Conservation (phyloP, 2,329 filamentous ascomycete genomes). For the Alternaria metachromatica region DNA sequence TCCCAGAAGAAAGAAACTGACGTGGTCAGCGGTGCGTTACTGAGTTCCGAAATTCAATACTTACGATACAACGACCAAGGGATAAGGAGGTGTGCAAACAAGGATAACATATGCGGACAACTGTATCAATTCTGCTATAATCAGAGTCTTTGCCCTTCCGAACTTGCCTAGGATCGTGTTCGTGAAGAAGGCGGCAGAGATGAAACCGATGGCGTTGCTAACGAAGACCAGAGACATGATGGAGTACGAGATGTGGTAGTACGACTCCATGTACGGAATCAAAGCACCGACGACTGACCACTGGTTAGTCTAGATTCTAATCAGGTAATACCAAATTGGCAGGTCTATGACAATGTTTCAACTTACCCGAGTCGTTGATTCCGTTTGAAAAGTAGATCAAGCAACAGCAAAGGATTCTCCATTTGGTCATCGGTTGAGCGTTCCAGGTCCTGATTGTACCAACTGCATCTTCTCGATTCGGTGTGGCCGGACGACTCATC, state of each 20-base stretch:
- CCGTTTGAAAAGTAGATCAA: conserved; percentile 73
- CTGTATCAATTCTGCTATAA: conserved; percentile 64
- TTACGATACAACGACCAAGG: conserved; percentile 64
- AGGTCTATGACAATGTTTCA: not conserved
- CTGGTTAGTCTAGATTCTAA: conserved; percentile 11
- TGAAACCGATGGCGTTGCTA: conserved; percentile 77
- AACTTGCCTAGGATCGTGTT: conserved; percentile 67
- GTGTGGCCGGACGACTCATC: conserved; percentile 61
- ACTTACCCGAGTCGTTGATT: conserved; percentile 69
- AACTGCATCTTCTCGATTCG: conserved; percentile 49
- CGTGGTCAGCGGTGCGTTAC: conserved; percentile 12
- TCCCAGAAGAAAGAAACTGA: conserved; percentile 71
- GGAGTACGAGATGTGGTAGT: conserved; percentile 78
- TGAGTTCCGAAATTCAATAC: conserved; percentile 5
- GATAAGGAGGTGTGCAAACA: conserved; percentile 72
- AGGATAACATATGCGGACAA: conserved; percentile 69
- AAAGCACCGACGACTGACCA: conserved; percentile 69
- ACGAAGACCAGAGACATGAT: conserved; percentile 84
- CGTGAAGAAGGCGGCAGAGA: conserved; percentile 73
- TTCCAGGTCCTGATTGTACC: conserved; percentile 64
- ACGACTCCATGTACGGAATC: conserved; percentile 79
- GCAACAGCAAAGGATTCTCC: conserved; percentile 69
- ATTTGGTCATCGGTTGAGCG: conserved; percentile 70
- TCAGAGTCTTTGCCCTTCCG: conserved; percentile 70
- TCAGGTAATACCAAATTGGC: not conserved